Conservation (phyloP, 1,139 yeast species). For the Suhomyces wounanorum region DNA sequence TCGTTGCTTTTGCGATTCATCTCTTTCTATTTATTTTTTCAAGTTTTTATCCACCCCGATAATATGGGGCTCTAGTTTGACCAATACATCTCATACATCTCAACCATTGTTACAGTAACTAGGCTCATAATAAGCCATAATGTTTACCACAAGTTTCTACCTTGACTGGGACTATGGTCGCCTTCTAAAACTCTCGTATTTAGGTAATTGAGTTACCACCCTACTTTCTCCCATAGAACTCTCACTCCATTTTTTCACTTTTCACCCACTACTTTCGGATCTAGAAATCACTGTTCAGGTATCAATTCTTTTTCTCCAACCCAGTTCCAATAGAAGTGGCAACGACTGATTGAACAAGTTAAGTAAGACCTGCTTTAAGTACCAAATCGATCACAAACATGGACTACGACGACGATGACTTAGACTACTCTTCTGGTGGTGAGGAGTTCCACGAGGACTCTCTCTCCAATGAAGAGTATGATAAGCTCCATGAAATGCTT, state of each 20-base stretch:
- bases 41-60: too few relatives aligned
- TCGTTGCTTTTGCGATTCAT: too few relatives aligned
- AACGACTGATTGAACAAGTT: neutral
- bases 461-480: constrained; percentile 53
- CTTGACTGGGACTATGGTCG: neutral
- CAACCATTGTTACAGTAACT: too few relatives aligned
- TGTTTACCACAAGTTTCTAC: neutral
- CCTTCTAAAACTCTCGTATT: neutral
- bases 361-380: neutral
- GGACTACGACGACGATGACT: constrained; percentile 32
- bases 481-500: constrained; percentile 42
- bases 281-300: neutral
- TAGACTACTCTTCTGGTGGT: constrained; percentile 49
- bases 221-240: neutral
- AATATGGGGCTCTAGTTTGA: too few relatives aligned
- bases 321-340: neutral
- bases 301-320: neutral
- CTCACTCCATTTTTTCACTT: neutral
- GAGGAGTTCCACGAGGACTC: constrained; percentile 43
- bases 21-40: too few relatives aligned
- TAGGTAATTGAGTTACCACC: neutral
- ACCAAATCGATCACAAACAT: constrained; percentile 6
- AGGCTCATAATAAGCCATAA: too few relatives aligned
- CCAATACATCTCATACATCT: too few relatives aligned
- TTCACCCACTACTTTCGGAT: neutral